Evolutionary conservation across 176 grass and related monocot species (phyloP).

Genomic region (sorghum (Sorghum bicolor)): Sorghum_bicolor_NCBIv3 NC_012875.2:52672001-52672500

Average conservation of each 20-base stretch:
- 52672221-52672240: background rate
- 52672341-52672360: no score
- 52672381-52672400: background rate
- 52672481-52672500: background rate
- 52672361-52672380: slow-evolving; percentile 18
- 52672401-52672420: background rate
- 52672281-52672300: background rate
- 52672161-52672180: background rate
- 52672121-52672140: no score
- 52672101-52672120: no score
- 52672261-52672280: no score
- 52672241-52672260: background rate
- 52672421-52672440: background rate
- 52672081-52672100: no score
- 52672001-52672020: background rate
- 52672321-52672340: background rate
- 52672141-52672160: background rate
- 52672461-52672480: background rate
- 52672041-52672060: background rate
- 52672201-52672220: background rate
- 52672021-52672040: slow-evolving; percentile 9
- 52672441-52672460: background rate
- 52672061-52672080: no score
- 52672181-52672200: no score
- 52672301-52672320: background rate